Evolutionary conservation across 352 stramenopile species (phyloP).

Genomic region (Peronosclerospora sorghi): DNA sequence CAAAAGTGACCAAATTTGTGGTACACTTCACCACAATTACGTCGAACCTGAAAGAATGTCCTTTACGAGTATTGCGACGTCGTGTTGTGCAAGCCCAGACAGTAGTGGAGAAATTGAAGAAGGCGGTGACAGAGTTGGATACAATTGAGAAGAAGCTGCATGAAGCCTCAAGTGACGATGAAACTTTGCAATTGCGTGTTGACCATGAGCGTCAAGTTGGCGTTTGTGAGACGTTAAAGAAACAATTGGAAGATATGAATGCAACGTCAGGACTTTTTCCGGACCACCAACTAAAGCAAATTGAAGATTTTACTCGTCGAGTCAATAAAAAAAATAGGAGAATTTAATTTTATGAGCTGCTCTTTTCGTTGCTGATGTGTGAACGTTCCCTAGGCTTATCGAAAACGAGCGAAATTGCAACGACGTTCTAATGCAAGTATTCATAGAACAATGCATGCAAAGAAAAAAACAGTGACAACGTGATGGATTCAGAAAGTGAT

Average conservation of each 20-base stretch:
- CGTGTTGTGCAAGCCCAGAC: constrained; percentile 11
- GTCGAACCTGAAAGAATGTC: constrained; percentile 4
- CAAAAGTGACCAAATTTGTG: too few species aligned
- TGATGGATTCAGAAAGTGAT: background rate
- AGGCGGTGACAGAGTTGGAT: constrained; percentile 8
- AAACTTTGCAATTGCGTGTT: constrained; percentile 7
- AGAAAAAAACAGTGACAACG: background rate
- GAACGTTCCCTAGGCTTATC: constrained; percentile 12
- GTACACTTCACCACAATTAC: too few species aligned
- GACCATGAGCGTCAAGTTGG: constrained; percentile 16
- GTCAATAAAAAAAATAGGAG: constrained; percentile 25
- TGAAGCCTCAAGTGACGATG: background rate
- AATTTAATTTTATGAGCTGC: background rate
- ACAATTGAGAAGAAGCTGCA: constrained; percentile 13
- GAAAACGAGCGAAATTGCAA: constrained; percentile 16
- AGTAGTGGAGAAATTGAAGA: constrained; percentile 14
- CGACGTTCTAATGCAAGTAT: constrained; percentile 14
- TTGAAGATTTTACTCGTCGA: constrained; percentile 13
- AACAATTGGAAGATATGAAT: constrained; percentile 16
- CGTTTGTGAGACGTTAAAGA: constrained; percentile 19
- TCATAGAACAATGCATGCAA: constrained; percentile 4
- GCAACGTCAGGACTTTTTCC: constrained; percentile 13
- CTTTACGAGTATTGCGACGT: constrained; percentile 13
- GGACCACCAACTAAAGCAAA: constrained; percentile 6
- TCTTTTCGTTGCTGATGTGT: background rate